Base-by-base conservation (phyloP, 106 monocot species). In the Allium cepa region DNA sequence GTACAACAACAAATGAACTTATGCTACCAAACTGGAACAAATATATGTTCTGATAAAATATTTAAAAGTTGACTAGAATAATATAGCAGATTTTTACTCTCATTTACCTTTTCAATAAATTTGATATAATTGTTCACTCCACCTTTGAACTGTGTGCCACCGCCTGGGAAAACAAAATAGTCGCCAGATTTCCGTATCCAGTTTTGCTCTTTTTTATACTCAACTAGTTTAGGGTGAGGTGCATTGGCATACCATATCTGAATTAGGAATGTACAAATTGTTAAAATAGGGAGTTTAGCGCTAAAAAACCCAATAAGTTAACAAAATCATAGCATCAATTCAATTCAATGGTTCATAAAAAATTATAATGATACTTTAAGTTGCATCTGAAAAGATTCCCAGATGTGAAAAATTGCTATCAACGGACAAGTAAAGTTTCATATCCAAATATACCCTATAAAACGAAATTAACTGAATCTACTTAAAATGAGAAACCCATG, bases 201-300 rank as follows among this genome's bases (percentile, higher is more conserved):
- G 56, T 92, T 88, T 56, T 92, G 92, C 26, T 92, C 84, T 72
- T 92, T 97, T 64, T 97, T 97, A 64, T 86, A 88, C 50, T 97
- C 92, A 71, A 80, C 79, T 22, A 92, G 73, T 67, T 88, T 92
- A 15, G 84, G 63, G 68, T 87, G 96, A 76, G 96, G 96, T 46
- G 88, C 86, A 77, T 97, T 97, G 26, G 78, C 71, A 67, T 80
- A 97, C 96, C 96, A 97, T 51, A 97, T 86, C 96, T 97, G 80
- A 17, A 78, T 71, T 71, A 13, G 57, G 48, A 76, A 55, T 4
- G 51, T 48, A 47, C 16, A 63, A 56, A 59, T 26, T 47, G 14
- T 56, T 65, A 17, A 64, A 7, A 28, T 15, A 50, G 8, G 10
- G 56, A 1, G 17, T 46, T 47, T 17, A 17, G 7, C 46, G 8